A percentile compares a stretch with the other conserved stretches of the same genome.
These are phyloP conservation scores for Strombidium stylifer DNA, from an alignment of 73 alveolate species.

Conservation along the genomic window DNA sequence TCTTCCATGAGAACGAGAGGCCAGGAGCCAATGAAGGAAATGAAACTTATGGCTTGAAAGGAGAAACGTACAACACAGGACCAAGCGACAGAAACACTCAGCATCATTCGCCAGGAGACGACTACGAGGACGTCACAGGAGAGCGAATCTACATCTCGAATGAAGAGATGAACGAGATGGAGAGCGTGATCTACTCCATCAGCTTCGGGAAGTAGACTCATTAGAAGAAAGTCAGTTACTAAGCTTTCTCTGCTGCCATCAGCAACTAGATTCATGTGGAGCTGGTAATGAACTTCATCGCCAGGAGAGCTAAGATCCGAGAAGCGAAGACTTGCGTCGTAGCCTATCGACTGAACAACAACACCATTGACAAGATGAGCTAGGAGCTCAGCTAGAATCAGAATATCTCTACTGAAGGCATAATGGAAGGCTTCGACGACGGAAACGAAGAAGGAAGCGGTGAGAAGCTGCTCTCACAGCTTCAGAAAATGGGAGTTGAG, in stretches of 20 bases:
- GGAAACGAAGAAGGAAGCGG: slow-evolving; percentile 68
- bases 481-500: slow-evolving; percentile 69
- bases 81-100: background rate
- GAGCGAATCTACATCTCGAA: background rate
- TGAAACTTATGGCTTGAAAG: no score
- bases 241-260: slow-evolving; percentile 67
- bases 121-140: background rate
- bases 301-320: slow-evolving; percentile 29
- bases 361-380: background rate
- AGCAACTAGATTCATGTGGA: slow-evolving; percentile 38
- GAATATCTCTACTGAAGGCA: background rate
- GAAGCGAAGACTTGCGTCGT: slow-evolving; percentile 32
- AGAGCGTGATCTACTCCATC: slow-evolving; percentile 53
- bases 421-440: slow-evolving; percentile 54
- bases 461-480: slow-evolving; percentile 45
- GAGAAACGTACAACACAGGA: background rate
- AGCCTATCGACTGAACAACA: slow-evolving; percentile 46
- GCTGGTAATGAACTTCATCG: slow-evolving; percentile 33
- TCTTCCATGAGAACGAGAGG: background rate
- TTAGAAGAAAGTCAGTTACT: slow-evolving; percentile 45
- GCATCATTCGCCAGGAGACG: background rate
- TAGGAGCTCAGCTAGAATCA: background rate
- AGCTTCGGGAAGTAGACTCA: slow-evolving; percentile 32
- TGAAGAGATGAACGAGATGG: slow-evolving; percentile 48
- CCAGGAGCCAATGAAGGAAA: no score